Evolutionary conservation across 2,329 filamentous ascomycete species (phyloP), one percentile per base, ranked within the genome.

Genomic region (Aspergillus hortae): DNA sequence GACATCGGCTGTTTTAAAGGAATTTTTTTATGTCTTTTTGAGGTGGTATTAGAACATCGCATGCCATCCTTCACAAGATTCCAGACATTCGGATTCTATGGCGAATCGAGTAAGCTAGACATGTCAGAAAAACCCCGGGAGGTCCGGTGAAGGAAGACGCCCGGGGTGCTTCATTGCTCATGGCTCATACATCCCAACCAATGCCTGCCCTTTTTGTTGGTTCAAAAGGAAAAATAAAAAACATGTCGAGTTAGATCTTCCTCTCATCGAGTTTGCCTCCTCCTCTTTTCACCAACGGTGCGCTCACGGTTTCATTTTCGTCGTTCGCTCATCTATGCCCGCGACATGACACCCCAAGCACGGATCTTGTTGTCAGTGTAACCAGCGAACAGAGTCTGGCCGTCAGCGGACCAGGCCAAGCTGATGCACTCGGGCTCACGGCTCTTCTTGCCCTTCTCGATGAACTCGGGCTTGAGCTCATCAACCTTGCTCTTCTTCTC

Each of bases 401-500:
- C 94, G 73, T 99, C 94, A 74, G 92, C 92, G 76, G 86, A 90
- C 94, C 94, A 99, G 75, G 92, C 92, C 80, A 99, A 84, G 76
- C 85, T 90, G 72, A 99, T 87, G 79, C 92, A 97, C 87, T 97
- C 92, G 69, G 94, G 94, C 80, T 96, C 92, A 75, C 92, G 87
- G 86, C 88, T 91, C 90, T 97, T 97, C 90, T 96, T 96, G 82
- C 92, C 90, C 75, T 91, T 88, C 75, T 91, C 85, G 74, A 91
- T 83, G 83, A 94, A 95, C 78, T 99, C 94, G 67, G 92, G 92
- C 88, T 95, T 96, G 78, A 99, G 87, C 87, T 97, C 94, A 72
- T 97, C 92, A 74, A 97, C 92, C 89, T 96, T 97, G 88, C 88
- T 95, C 92, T 99, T 99, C 92, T 99, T 99, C 90, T 99, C 94